These are phyloP conservation scores for Calycina herbarum DNA, from an alignment of 2,329 filamentous ascomycete genomes.

Conservation along the genomic window DNA sequence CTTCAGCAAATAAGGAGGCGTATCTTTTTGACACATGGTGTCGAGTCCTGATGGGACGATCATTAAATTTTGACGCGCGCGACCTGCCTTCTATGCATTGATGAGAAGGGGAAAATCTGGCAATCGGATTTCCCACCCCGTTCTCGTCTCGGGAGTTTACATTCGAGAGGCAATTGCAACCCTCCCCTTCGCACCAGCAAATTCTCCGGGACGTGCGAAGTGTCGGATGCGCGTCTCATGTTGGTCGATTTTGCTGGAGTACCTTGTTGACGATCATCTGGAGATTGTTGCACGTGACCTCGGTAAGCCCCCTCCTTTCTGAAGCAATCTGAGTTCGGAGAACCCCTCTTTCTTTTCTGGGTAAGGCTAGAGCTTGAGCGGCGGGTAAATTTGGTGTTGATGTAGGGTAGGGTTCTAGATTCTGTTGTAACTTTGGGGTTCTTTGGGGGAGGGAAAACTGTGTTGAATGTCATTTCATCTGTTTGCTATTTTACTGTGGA, in stretches of 20 bases:
- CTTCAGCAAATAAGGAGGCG: background rate
- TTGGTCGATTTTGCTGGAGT: background rate
- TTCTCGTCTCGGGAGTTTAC: too few relatives aligned
- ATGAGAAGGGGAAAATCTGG: background rate
- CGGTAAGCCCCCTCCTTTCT: too few relatives aligned
- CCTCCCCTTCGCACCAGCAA: background rate
- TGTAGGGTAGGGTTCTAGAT: too few relatives aligned
- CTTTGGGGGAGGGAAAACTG: too few relatives aligned
- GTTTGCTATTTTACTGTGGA: too few relatives aligned
- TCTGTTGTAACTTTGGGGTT: too few relatives aligned
- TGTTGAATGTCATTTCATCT: too few relatives aligned
- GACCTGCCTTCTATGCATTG: background rate
- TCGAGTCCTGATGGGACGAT: background rate
- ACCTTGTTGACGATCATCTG: slow-evolving; percentile 2
- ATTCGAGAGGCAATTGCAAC: background rate
- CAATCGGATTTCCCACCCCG: background rate
- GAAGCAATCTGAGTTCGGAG: too few relatives aligned
- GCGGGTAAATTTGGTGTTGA: too few relatives aligned
- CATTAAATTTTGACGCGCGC: background rate
- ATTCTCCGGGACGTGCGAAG: background rate
- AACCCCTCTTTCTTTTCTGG: too few relatives aligned
- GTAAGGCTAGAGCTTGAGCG: too few relatives aligned
- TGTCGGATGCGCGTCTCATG: slow-evolving; percentile 1
- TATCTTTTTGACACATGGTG: background rate
- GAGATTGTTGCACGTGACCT: background rate